Evolutionary conservation across 768 basidiomycete genomes (phyloP), one percentile per base, ranked within the genome.

Genomic region (Pilatotrama ljubarskyi): DNA sequence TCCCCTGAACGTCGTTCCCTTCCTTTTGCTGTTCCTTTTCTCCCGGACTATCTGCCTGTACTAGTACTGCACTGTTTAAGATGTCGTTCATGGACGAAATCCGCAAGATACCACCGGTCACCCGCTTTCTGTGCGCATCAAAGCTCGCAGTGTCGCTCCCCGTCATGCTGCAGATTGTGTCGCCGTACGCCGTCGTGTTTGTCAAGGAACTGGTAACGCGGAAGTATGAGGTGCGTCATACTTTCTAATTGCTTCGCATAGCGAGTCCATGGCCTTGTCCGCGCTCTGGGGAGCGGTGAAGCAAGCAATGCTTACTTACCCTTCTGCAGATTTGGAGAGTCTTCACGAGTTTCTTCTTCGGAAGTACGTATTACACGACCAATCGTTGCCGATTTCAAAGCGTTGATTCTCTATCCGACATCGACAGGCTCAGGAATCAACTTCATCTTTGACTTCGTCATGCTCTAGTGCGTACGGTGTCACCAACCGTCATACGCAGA

Each of bases 91-190:
- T 64, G 68, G 70, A 70, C 44, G 88, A 93, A 75, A 72, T 93
- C 52, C 83, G 79, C 66, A 93, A 91, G 76, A 90, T 94, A 1
- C 92, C 93, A 0, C 88, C 88, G 35, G 87, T 95, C 37, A 93
- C 93, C 5, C 84, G 93, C 32, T 84, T 86, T 55, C 70, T 91
- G 6, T 79, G 83, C 58, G 76, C 74, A 20, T 87, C 90, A 1
- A 82, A 84, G 1, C 68, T 90, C 2, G 83, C 74, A 0, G 76
- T 91, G 38, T 83, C 91, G 0, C 20, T 86, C 1, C 81, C 90
- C 0, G 75, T 81, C 25, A 69, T 89, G 61, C 70, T 86, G 64
- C 74, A 81, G 13, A 56, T 90, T 2, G 66, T 91, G 22, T 73
- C 80, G 7, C 69, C 75, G 2, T 84, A 87, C 72, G 75, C 70